Evolutionary conservation across 1,284 basidiomycete species (phyloP), one percentile per base, ranked within the genome.

Genomic region (Peniophora sp.): DNA sequence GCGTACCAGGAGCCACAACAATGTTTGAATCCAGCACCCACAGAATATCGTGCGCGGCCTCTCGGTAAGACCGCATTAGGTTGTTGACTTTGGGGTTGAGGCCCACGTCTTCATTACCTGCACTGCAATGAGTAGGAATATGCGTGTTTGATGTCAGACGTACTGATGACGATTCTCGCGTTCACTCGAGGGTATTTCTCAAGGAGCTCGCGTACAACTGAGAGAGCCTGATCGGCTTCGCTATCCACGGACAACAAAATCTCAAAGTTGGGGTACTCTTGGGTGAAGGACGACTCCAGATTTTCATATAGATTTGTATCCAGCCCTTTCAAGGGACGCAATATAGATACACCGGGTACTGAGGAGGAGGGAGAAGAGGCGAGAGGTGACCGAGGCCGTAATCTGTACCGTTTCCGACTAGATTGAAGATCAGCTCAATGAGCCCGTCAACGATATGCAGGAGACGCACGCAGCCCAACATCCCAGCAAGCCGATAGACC

Each of bases 61-160:
- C 72, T 38, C 73, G 73, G 65, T 96, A 97, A 2, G 94, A 78
- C 36, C 83, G 81, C 54, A 96, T 79, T 38, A 99, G 83, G 64
- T 99, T 99, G 74, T 97, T 98, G 61, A 99, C 87, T 73, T 99
- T 99, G 1, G 97, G 97, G 62, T 99, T 99, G 38, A 94, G 86
- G 2, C 96, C 95, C 17, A 96, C 79, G 32, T 74, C 61, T 52
- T 89, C 83, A 60, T 85, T 81, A 25, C 86, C 86, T 87, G 55
- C 8, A 49, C 12, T 63, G 44, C 20, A 39, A 35, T 25, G 11
- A 20, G n/a, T 55, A 47, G 27, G 8, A 22, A 16, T 12, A n/a
- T n/a, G n/a, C 19, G 46, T 49, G 55, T 49, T 48, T n/a, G 50
- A 54, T 24, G 52, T 43, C 48, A 12, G 19, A 66, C 84, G 58